Percentiles rank a stretch among this genome's conserved stretches.
Conservation (phyloP, 1,139 yeast genomes). For the Yamadazyma oceani region DNA sequence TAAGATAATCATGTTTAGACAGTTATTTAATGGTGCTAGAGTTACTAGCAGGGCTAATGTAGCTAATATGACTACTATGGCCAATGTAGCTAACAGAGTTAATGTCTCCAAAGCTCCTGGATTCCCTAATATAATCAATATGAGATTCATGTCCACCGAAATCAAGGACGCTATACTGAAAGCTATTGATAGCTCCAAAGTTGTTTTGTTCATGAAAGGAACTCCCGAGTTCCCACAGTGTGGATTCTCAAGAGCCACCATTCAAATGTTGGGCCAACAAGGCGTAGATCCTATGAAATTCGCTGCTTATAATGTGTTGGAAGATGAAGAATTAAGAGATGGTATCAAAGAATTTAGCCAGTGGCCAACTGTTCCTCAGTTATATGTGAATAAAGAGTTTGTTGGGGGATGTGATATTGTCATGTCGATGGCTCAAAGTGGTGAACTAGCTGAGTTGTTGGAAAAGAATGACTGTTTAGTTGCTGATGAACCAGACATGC, state of each 20-base stretch:
- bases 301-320: slow-evolving; percentile 95
- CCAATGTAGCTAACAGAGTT: too few species aligned
- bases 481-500: slow-evolving; percentile 59
- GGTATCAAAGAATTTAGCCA: slow-evolving; percentile 94
- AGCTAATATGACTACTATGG: background rate
- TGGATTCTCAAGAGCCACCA: slow-evolving; percentile 95
- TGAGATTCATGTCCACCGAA: slow-evolving; percentile 71
- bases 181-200: slow-evolving; percentile 87
- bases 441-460: slow-evolving; percentile 84
- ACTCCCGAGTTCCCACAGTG: slow-evolving; percentile 98
- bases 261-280: slow-evolving; percentile 89
- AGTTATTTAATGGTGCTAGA: background rate
- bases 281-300: slow-evolving; percentile 96
- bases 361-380: slow-evolving; percentile 91
- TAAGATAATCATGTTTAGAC: background rate
- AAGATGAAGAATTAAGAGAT: slow-evolving; percentile 86
- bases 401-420: slow-evolving; percentile 97
- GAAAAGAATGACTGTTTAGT: slow-evolving; percentile 79
- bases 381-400: slow-evolving; percentile 75
- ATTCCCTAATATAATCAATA: slow-evolving; percentile 18
- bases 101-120: too few species aligned
- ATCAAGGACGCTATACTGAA: slow-evolving; percentile 79
- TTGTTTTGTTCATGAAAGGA: slow-evolving; percentile 92
- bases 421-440: slow-evolving; percentile 85
- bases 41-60: background rate